Conservation (phyloP, 306 rosid genomes). For the Hippophae rhamnoides region DNA sequence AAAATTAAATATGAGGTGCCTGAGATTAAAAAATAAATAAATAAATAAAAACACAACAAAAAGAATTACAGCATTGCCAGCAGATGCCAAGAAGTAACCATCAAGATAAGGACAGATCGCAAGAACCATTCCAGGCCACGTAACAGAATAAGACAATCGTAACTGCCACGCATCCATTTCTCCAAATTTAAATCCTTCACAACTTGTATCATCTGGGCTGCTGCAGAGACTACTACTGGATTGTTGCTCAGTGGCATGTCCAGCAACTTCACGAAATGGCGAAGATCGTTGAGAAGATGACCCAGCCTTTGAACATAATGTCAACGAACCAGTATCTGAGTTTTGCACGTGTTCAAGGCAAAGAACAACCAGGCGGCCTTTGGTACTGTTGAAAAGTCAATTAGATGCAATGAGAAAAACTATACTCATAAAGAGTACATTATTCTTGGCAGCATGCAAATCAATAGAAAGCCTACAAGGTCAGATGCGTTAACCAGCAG, state of each 20-base stretch:
- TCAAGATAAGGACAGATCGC: constrained; percentile 88
- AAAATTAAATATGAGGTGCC: background rate
- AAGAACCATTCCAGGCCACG: constrained; percentile 70
- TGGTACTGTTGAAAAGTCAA: constrained; percentile 49
- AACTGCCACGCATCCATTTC: constrained; percentile 90
- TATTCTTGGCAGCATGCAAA: no score
- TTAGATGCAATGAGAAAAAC: constrained; percentile 14
- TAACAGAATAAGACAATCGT: constrained; percentile 47
- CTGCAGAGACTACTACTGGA: constrained; percentile 82
- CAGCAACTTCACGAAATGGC: constrained; percentile 66
- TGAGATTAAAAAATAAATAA: background rate
- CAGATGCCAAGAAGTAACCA: constrained; percentile 85
- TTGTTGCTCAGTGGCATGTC: constrained; percentile 67
- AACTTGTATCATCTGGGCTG: constrained; percentile 77
- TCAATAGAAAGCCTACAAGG: background rate
- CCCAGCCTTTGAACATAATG: constrained; percentile 67
- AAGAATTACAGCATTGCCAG: constrained; percentile 73
- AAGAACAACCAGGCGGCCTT: constrained; percentile 82
- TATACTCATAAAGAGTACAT: background rate
- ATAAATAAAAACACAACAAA: background rate
- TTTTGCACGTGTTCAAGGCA: constrained; percentile 79
- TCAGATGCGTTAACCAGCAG: background rate
- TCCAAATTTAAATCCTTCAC: constrained; percentile 77
- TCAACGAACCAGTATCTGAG: constrained; percentile 90
- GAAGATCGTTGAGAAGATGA: constrained; percentile 66